Evolutionary conservation across 1,284 basidiomycete genomes (phyloP), one percentile per base, ranked within the genome.

Genomic region (Fomitopsis schrenkii): DNA sequence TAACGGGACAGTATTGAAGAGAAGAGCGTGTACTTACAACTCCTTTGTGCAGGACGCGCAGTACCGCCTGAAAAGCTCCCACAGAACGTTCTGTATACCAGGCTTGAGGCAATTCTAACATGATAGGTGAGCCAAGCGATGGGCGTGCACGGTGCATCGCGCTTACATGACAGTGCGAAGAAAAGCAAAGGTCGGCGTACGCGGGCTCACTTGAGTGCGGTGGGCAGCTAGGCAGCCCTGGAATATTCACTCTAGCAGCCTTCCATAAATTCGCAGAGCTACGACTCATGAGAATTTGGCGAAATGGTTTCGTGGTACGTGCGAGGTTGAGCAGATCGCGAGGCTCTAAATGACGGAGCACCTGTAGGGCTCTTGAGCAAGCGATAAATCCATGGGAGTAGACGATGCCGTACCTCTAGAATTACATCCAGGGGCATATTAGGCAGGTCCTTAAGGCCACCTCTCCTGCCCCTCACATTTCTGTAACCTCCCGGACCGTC

Each of bases 261-360:
- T 76, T 77, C 84, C 83, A 86, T 14, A 83, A 72, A 5, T 74
- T 63, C 14, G 64, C 68, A 0, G 74, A 71, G 12, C 69, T 64
- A 46, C 71, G 73, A 60, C 73, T 71, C 75, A 79, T 68, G 17
- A 83, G 71, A 6, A 77, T 68, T 6, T 58, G 60, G 15, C 79
- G 77, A 12, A 80, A 68, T 0, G 59, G 58, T 41, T 74, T 76
- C 28, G 69, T 77, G 2, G 77, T 74, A 26, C 80, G 71, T 7
- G 79, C 67, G 1, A 83, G 73, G 62, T 71, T 68, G 9, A 83
- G 71, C 41, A 85, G 69, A 63, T 85, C 83, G 33, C 75, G 64
- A 0, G 83, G 81, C 48, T 72, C 67, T 44, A 84, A 69, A 58
- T 79, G 72, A 10, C 75, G 72, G 57, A 81, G 78, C 62, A 84